Evolutionary conservation across 1,284 basidiomycete species (phyloP).

Genomic region (Pseudozyma sp.): DNA sequence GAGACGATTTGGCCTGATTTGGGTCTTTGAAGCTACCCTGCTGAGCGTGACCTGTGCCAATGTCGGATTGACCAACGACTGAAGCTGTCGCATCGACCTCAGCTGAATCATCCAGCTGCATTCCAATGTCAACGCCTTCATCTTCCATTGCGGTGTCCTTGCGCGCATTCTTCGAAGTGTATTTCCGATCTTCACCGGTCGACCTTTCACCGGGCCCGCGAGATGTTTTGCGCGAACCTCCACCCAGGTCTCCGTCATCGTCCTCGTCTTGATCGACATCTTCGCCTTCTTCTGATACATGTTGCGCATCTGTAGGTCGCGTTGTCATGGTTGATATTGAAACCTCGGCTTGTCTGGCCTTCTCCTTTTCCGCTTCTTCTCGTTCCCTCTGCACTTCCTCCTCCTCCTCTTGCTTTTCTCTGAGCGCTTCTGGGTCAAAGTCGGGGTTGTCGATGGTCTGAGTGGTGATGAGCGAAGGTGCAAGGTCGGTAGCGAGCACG

Average conservation of each 20-base stretch:
- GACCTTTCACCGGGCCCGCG: not conserved
- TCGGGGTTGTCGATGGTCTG: constrained; percentile 66
- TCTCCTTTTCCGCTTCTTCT: constrained; percentile 4
- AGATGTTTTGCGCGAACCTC: not conserved
- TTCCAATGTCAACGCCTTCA: constrained; percentile 32
- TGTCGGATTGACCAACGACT: constrained; percentile 11
- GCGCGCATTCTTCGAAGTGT: not conserved
- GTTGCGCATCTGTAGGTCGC: not conserved
- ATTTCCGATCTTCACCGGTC: not conserved
- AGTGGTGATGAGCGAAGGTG: constrained; percentile 65
- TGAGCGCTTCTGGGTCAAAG: constrained; percentile 60
- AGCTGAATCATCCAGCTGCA: constrained; percentile 21
- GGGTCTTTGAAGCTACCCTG: not conserved
- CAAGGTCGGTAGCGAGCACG: constrained; percentile 64
- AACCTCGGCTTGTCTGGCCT: not conserved
- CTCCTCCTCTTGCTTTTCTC: constrained; percentile 38
- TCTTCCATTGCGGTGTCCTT: constrained; percentile 10
- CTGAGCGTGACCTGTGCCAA: constrained; percentile 4
- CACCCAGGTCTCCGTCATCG: constrained; percentile 41
- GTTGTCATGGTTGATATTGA: not conserved
- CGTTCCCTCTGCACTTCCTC: constrained; percentile 20
- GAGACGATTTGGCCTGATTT: not conserved
- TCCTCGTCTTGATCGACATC: constrained; percentile 19
- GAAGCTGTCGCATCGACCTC: not conserved
- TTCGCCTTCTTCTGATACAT: not conserved